Evolutionary conservation across 768 basidiomycete genomes (phyloP), one percentile per base, ranked within the genome.

Genomic region (Solioccasus polychromus): DNA sequence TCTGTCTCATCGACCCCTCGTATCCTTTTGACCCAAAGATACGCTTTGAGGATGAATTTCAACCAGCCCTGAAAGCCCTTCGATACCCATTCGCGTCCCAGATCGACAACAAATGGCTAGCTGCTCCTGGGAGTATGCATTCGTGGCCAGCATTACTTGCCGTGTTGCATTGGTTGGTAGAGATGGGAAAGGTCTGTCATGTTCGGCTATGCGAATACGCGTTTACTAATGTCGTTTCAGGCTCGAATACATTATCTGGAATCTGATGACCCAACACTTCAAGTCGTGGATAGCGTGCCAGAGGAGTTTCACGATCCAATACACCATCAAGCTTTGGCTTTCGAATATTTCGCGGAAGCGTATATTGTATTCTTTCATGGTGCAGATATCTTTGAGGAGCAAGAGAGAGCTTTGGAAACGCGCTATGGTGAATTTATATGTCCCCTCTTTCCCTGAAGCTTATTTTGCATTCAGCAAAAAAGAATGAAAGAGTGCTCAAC

Each of bases 61-160:
- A 89, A 11, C 76, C 76, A 4, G 74, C 88, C 8, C 63, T 99
- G 52, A 86, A 81, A 60, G 78, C 83, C 6, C 65, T 91, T 29
- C 75, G 78, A 51, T 99, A 97, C 67, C 95, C 96, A 0, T 88
- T 83, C 47, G 75, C 82, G 4, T 76, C 83, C 40, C 76, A 80
- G 46, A 77, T 97, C 15, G 89, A 92, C 54, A 82, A 83, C 41
- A 93, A 89, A 52, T 91, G 89, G 77, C 67, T 98, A 5, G 85
- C 85, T 8, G 85, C 93, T 2, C 88, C 92, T 0, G 94, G 90
- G 0, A 86, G 84, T 43, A 85, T 88, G 72, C 88, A 91, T 67
- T 83, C 86, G n/a, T 98, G 95, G 96, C 90, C 92, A 0, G 73
- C 80, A 18, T 67, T 96, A 20, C 72, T 98, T 14, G 95, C 88